Conservation (phyloP, 2,329 filamentous ascomycete species). For the Orbilia brochopaga region DNA sequence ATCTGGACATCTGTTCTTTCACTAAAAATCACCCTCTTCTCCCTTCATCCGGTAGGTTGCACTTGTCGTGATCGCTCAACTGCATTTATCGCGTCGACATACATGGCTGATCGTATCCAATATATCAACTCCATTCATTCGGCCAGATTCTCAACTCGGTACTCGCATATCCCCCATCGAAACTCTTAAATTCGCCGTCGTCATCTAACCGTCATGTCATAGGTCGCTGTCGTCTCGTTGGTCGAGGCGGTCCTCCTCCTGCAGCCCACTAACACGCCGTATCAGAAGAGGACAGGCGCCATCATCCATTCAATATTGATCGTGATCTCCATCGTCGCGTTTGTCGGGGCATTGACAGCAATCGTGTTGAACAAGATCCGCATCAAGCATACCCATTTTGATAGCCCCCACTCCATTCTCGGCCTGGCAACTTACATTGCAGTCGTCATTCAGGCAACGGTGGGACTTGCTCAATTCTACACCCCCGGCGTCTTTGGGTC, state of each 20-base stretch:
- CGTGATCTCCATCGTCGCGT: constrained; percentile 66
- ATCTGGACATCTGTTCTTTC: constrained; percentile 80
- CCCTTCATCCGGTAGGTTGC: constrained; percentile 76
- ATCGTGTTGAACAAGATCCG: constrained; percentile 81
- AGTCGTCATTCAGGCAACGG: constrained; percentile 73
- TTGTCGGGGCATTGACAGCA: constrained; percentile 70
- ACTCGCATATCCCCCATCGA: constrained; percentile 57
- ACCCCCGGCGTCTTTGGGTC: constrained; percentile 76
- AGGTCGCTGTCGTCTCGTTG: constrained; percentile 72
- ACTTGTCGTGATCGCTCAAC: no score
- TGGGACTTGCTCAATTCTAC: constrained; percentile 85
- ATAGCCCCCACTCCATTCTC: constrained; percentile 79
- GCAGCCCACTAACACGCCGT: constrained; percentile 80
- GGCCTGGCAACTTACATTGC: constrained; percentile 77
- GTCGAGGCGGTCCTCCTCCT: constrained; percentile 81
- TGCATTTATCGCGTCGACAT: no score
- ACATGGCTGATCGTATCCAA: background rate
- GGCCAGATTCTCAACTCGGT: constrained; percentile 1
- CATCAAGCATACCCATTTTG: constrained; percentile 71
- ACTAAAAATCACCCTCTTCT: constrained; percentile 77
- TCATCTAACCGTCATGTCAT: constrained; percentile 5
- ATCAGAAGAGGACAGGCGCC: constrained; percentile 72
- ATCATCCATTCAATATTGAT: constrained; percentile 74
- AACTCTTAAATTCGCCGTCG: constrained; percentile 60
- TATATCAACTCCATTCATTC: background rate